phyloP scores from a whole-genome alignment of 2,329 filamentous ascomycete species.

The Fusarium fujikuroi region DNA sequence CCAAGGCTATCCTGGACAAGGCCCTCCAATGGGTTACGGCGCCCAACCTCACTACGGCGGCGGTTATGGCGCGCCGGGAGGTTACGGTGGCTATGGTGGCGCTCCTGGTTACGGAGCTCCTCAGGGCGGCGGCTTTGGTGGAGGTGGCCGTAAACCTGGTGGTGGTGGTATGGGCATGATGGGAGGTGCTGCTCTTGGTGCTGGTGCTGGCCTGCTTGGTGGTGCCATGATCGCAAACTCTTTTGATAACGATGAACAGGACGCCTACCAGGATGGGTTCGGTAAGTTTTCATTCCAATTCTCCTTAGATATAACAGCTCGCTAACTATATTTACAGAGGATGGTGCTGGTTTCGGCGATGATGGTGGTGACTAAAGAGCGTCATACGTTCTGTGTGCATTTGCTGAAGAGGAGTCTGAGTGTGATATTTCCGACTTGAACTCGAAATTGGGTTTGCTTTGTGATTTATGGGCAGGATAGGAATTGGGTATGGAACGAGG shows the following conservation, averaged over 20 bases:
- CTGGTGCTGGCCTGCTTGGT: conserved; percentile 84
- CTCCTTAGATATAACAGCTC: neutral
- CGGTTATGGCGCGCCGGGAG: conserved; percentile 29
- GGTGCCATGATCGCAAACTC: conserved; percentile 77
- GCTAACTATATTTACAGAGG: conserved; percentile 46
- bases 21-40: conserved; percentile 44
- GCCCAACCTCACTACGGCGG: conserved; percentile 42
- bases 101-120: conserved; percentile 36
- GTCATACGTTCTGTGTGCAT: neutral
- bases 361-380: conserved; percentile 35
- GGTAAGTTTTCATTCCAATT: conserved; percentile 44
- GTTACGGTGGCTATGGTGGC: conserved; percentile 46
- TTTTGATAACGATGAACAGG: conserved; percentile 70
- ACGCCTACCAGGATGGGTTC: conserved; percentile 63
- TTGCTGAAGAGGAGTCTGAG: neutral
- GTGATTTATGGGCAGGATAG: conserved; percentile 2
- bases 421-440: neutral
- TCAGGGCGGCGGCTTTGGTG: conserved; percentile 48
- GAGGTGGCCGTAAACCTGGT: conserved; percentile 52
- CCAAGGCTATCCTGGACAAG: conserved; percentile 42
- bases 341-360: conserved; percentile 46
- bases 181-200: conserved; percentile 79
- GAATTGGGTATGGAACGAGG: conserved; percentile 6
- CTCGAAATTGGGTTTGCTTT: conserved; percentile 12
- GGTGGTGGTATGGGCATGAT: conserved; percentile 69